Conservation (phyloP, 225 moss, liverwort and hornwort species). For the Lunularia cruciata region DNA sequence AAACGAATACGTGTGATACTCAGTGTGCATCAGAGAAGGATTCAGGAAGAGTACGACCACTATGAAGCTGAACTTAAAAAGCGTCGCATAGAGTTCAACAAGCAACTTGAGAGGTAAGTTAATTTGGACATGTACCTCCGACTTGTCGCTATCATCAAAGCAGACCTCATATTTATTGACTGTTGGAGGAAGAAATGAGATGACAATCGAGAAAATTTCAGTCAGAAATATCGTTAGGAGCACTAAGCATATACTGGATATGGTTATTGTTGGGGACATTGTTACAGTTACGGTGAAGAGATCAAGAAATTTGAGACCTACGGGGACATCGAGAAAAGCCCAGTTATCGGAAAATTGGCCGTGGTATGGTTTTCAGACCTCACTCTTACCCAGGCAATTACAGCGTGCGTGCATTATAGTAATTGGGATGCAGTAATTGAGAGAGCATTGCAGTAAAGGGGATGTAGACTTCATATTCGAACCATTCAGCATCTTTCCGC, state of each 20-base stretch:
- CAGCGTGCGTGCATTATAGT: no score
- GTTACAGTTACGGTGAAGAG: conserved; percentile 56
- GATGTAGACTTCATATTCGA: no score
- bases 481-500: no score
- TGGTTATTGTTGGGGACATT: neutral
- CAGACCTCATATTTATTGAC: neutral
- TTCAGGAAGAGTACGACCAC: conserved; percentile 84
- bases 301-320: conserved; percentile 67
- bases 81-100: conserved; percentile 41
- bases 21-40: conserved; percentile 73
- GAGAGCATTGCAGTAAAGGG: no score
- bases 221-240: no score
- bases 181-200: no score
- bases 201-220: no score
- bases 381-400: no score
- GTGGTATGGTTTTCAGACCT: conserved; percentile 30
- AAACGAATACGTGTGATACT: conserved; percentile 71
- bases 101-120: conserved; percentile 53
- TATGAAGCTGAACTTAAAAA: conserved; percentile 66
- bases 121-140: no score
- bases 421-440: no score
- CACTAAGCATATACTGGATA: no score
- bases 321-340: conserved; percentile 73
- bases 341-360: conserved; percentile 46
- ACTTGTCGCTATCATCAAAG: no score